These are phyloP conservation scores for Gentiana straminea DNA, from an alignment of 257 asterid genomes.

Conservation along the genomic window DNA sequence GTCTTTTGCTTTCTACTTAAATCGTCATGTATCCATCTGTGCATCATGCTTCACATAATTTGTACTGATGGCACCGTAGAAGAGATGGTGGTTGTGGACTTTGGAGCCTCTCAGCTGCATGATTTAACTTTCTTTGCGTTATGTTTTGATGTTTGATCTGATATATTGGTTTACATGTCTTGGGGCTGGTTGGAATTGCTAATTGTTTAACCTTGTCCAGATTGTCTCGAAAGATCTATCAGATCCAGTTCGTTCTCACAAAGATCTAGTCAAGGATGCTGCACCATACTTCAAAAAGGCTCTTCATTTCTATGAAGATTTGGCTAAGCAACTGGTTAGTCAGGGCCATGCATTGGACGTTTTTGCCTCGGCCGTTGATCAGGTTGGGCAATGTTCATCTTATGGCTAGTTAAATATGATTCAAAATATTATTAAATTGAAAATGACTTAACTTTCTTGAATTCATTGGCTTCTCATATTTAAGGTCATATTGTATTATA, in stretches of 20 bases:
- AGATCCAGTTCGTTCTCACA: slow-evolving; percentile 96
- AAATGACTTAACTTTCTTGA: too few relatives aligned
- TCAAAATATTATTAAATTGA: background rate
- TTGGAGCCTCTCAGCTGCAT: too few relatives aligned
- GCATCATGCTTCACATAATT: background rate
- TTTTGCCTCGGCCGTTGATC: slow-evolving; percentile 98
- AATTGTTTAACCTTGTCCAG: slow-evolving; percentile 27
- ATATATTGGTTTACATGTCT: too few relatives aligned
- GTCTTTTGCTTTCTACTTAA: slow-evolving; percentile 13
- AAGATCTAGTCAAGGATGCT: slow-evolving; percentile 96
- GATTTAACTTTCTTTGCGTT: too few relatives aligned
- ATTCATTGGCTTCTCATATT: too few relatives aligned
- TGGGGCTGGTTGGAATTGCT: background rate
- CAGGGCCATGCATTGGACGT: slow-evolving; percentile 94
- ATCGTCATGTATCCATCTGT: background rate
- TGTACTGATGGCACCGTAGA: background rate
- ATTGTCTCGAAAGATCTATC: slow-evolving; percentile 89
- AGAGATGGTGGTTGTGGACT: too few relatives aligned
- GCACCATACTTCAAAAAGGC: slow-evolving; percentile 83
- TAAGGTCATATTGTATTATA: too few relatives aligned
- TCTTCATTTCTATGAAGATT: slow-evolving; percentile 74
- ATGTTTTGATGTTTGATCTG: too few relatives aligned
- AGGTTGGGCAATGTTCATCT: slow-evolving; percentile 36
- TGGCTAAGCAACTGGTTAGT: slow-evolving; percentile 73
- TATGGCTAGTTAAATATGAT: background rate